Evolutionary conservation across 306 rosid species (phyloP).

Genomic region (Cajanus cajan): DNA sequence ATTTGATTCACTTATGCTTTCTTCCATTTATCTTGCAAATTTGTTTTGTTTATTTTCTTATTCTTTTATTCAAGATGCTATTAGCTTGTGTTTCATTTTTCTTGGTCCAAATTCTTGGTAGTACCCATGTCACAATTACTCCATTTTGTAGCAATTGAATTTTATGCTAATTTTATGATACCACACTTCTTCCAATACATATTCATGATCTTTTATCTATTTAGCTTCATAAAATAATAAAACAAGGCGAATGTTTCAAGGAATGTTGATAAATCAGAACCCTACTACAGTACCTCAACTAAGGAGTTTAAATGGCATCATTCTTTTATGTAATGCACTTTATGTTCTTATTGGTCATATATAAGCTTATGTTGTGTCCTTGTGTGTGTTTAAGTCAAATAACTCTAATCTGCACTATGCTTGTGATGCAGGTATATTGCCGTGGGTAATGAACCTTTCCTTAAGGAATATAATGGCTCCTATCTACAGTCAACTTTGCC

Average conservation of each 20-base stretch:
- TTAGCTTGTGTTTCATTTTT: not conserved
- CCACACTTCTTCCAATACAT: not conserved
- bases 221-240: slow-evolving; percentile 7
- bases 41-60: not conserved
- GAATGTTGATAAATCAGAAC: not conserved
- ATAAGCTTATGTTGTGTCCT: not conserved
- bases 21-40: not conserved
- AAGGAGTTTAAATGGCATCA: not conserved
- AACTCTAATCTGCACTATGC: slow-evolving; percentile 2
- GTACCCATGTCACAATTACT: not conserved
- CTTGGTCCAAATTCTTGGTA: slow-evolving; percentile 26
- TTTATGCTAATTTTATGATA: not conserved
- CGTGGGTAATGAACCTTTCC: slow-evolving; percentile 95
- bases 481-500: slow-evolving; percentile 64
- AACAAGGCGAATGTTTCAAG: not conserved
- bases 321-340: not conserved
- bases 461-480: slow-evolving; percentile 71
- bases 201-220: not conserved
- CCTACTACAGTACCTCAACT: not conserved
- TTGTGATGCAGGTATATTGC: slow-evolving; percentile 74
- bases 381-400: not conserved
- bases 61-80: not conserved
- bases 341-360: not conserved
- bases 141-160: not conserved
- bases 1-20: not conserved